Evolutionary conservation across 2,329 filamentous ascomycete genomes (phyloP).

Genomic region (Beauveria asiatica): DNA sequence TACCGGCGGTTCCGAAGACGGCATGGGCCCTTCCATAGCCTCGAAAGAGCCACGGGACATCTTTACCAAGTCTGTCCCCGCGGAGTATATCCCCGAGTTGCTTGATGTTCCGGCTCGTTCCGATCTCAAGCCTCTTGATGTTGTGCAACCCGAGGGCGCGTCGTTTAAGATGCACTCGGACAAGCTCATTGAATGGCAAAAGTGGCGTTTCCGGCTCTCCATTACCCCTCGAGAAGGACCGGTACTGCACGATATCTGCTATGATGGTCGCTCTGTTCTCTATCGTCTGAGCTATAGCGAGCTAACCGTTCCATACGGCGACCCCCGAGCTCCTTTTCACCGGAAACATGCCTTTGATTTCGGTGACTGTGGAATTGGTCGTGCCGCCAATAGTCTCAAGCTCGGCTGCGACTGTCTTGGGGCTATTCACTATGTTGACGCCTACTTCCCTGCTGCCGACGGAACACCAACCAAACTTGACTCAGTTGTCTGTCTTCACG

Average conservation of each 20-base stretch:
- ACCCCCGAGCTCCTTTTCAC: conserved; percentile 56
- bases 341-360: conserved; percentile 67
- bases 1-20: conserved; percentile 37
- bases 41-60: conserved; percentile 34
- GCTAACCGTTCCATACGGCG: conserved; percentile 62
- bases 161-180: conserved; percentile 51
- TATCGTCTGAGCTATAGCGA: conserved; percentile 61
- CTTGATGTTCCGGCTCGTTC: conserved; percentile 37
- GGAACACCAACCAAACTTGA: conserved; percentile 44
- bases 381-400: conserved; percentile 58
- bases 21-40: conserved; percentile 27
- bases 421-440: conserved; percentile 56
- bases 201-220: conserved; percentile 60
- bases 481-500: conserved; percentile 60
- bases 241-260: conserved; percentile 61
- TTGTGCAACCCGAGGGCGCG: conserved; percentile 60
- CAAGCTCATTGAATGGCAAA: conserved; percentile 50
- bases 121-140: conserved; percentile 60
- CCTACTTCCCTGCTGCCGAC: conserved; percentile 41
- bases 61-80: conserved; percentile 31
- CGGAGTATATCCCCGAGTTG: conserved; percentile 44
- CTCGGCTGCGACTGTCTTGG: conserved; percentile 65
- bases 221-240: conserved; percentile 65
- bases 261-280: conserved; percentile 55
- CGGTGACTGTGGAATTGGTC: conserved; percentile 59